Percentiles rank a stretch among this genome's conserved stretches.
These are phyloP conservation scores for Brassica cretica DNA, from an alignment of 345 rosid genomes.

Conservation along the genomic window DNA sequence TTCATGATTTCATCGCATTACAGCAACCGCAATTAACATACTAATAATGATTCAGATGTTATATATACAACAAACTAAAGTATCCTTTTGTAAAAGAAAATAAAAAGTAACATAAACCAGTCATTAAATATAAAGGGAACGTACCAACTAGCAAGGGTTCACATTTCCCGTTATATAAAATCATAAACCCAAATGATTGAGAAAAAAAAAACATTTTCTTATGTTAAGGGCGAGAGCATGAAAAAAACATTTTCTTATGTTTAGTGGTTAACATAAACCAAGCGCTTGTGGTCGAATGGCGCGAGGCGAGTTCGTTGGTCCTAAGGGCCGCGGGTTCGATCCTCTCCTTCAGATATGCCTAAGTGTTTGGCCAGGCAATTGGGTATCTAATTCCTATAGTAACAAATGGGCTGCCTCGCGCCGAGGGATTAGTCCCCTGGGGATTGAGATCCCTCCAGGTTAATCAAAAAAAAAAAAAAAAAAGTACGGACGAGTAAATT, in stretches of 20 bases:
- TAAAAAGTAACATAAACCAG: neutral
- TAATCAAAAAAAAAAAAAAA: too few relatives aligned
- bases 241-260: neutral
- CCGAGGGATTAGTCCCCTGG: too few relatives aligned
- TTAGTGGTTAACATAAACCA: constrained; percentile 41
- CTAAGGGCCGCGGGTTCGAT: too few relatives aligned
- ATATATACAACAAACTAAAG: neutral
- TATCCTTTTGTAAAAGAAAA: neutral
- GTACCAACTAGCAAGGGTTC: constrained; percentile 21
- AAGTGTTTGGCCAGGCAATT: too few relatives aligned
- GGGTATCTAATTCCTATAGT: too few relatives aligned
- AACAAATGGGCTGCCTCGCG: too few relatives aligned
- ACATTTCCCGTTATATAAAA: neutral
- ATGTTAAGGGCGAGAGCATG: constrained; percentile 1
- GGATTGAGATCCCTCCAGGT: too few relatives aligned
- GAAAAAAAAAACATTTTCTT: neutral
- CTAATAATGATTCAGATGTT: neutral
- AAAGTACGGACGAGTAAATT: constrained; percentile 37
- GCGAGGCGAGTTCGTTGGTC: too few relatives aligned
- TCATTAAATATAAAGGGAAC: neutral
- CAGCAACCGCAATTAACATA: neutral
- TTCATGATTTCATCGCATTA: neutral
- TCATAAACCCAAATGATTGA: constrained; percentile 12
- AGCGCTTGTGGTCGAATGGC: too few relatives aligned
- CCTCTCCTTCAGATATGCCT: too few relatives aligned